phyloP scores from a whole-genome alignment of 805 yeast species.

The Barnettozyma siamensis region DNA sequence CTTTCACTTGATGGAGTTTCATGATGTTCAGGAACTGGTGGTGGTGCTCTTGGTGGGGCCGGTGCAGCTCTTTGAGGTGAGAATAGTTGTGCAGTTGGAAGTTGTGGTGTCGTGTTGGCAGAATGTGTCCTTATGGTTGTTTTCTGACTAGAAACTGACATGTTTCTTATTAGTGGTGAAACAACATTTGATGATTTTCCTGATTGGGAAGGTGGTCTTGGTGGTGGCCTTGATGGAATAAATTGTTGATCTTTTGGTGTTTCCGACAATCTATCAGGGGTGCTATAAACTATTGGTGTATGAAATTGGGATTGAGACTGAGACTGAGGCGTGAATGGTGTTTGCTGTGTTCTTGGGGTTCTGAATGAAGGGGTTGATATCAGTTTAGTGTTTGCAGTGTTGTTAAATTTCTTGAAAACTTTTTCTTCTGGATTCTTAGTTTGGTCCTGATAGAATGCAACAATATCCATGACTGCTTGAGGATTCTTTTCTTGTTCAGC shows the following conservation, averaged over 20 bases:
- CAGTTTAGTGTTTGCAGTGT: slow-evolving; percentile 22
- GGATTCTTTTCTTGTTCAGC: slow-evolving; percentile 90
- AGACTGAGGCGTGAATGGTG: slow-evolving; percentile 22
- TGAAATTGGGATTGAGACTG: slow-evolving; percentile 16
- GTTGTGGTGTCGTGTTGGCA: slow-evolving; percentile 17
- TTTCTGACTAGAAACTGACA: slow-evolving; percentile 13
- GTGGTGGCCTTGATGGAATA: slow-evolving; percentile 66
- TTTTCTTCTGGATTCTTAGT: slow-evolving; percentile 38
- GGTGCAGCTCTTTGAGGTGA: slow-evolving; percentile 23
- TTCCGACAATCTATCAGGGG: slow-evolving; percentile 8
- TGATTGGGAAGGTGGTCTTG: slow-evolving; percentile 43
- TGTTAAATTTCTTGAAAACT: slow-evolving; percentile 34
- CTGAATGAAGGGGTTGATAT: slow-evolving; percentile 29
- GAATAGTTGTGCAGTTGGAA: slow-evolving; percentile 11
- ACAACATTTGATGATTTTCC: slow-evolving; percentile 19
- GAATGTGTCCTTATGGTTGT: slow-evolving; percentile 11
- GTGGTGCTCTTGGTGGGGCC: slow-evolving; percentile 25
- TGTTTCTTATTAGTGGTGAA: slow-evolving; percentile 24
- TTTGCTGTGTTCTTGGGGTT: slow-evolving; percentile 25
- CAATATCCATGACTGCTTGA: slow-evolving; percentile 88
- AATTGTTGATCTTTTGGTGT: slow-evolving; percentile 34
- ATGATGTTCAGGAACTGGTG: slow-evolving; percentile 23
- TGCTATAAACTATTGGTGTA: slow-evolving; percentile 25
- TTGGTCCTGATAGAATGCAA: slow-evolving; percentile 72
- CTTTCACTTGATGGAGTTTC: slow-evolving; percentile 17